Conservation (phyloP, 495 filamentous ascomycete genomes). For the Aspergillus coremiiformis region DNA sequence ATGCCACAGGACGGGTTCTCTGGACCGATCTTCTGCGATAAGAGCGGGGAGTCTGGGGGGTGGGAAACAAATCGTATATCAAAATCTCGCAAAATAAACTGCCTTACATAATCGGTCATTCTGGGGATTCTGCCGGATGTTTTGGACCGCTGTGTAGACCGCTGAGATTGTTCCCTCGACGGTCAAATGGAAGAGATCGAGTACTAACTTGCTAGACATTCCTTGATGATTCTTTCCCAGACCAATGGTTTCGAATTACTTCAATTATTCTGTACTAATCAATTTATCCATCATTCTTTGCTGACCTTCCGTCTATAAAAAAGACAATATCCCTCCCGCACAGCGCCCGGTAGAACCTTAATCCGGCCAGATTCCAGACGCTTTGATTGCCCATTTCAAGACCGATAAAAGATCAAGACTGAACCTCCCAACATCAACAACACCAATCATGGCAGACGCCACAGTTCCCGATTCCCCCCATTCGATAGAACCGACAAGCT, state of each 20-base stretch:
- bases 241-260: too few relatives aligned
- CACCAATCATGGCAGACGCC: slow-evolving; percentile 29
- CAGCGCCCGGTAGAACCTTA: background rate
- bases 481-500: slow-evolving; percentile 3
- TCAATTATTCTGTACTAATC: too few relatives aligned
- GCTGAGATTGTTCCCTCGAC: background rate
- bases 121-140: background rate
- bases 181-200: too few relatives aligned
- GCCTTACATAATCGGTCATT: background rate
- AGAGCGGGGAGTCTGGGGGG: background rate
- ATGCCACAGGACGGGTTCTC: background rate
- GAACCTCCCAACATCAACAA: background rate
- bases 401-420: background rate
- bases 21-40: background rate
- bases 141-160: background rate
- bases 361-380: background rate
- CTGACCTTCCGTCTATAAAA: too few relatives aligned
- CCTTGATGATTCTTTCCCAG: too few relatives aligned
- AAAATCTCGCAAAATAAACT: slow-evolving; percentile 4
- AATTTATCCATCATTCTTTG: too few relatives aligned
- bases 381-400: background rate
- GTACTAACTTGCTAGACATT: too few relatives aligned
- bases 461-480: slow-evolving; percentile 14
- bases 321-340: too few relatives aligned
- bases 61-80: background rate